Base-by-base conservation (phyloP, 1,284 basidiomycete species). In the Rhodotorula sp. region DNA sequence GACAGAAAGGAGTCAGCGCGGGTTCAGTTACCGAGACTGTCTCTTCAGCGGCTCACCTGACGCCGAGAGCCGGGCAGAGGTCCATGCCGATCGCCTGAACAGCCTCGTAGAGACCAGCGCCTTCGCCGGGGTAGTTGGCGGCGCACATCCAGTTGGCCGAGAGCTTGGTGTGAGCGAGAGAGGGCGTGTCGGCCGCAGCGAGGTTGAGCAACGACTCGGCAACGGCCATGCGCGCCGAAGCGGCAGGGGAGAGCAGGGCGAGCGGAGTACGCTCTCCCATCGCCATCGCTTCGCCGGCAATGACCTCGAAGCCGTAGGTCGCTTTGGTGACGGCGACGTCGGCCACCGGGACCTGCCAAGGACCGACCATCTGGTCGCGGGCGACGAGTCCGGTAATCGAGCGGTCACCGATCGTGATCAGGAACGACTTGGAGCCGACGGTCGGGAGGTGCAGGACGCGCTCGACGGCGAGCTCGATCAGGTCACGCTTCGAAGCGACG, bases 101-200 rank as follows among this genome's bases (percentile, higher is more conserved):
- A 26, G 95, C 96, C 73, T 92, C 91, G 83, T 97, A 99, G 65
- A 99, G 85, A 29, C 87, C 89, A 1, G 90, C 89, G 43, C 96
- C 96, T 80, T 99, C 96, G 12, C 43, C 62, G 18, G 52, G 34
- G 81, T 94, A 91, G 21, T 88, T 89, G 2, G 96, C 93, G 1
- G 95, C 93, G 73, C 92, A 94, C 97, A 99, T 99, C 97, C 97
- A 99, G 83, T 99, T 99, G 66, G 96, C 96, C 76, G 92, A 94
- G 26, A 99, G 86, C 84, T 99, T 99, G 80, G 97, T 88, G 68
- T 86, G 85, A 7, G 86, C 85, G 21, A 98, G 84, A 56, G 87
- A 86, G 18, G 87, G 87, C 66, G 96, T 84, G 63, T 87, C 87
- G 3, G 95, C 89, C 16, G 97, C 95, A 0, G 87, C 88, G 67